A percentile compares a stretch with the other conserved stretches of the same genome.
These are phyloP conservation scores for Lagerstroemia speciosa DNA, from an alignment of 345 rosid genomes.

Conservation along the genomic window DNA sequence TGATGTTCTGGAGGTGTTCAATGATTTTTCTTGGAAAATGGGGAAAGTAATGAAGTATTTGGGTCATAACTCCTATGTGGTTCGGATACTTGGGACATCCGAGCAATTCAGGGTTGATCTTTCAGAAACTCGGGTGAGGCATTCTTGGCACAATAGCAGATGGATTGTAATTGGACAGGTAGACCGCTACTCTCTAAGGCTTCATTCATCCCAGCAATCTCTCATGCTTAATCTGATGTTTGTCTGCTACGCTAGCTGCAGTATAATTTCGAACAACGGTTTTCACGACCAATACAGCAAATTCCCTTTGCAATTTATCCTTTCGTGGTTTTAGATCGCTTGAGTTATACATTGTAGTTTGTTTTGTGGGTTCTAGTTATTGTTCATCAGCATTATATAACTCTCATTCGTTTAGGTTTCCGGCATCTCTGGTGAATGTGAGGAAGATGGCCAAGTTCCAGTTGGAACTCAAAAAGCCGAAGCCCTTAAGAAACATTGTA, in stretches of 20 bases:
- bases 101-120: slow-evolving; percentile 38
- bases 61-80: slow-evolving; percentile 35
- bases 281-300: too few relatives aligned
- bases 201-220: not conserved
- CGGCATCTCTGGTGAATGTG: not conserved
- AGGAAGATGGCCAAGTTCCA: not conserved
- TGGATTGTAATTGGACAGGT: slow-evolving; percentile 67
- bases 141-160: slow-evolving; percentile 55
- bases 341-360: too few relatives aligned
- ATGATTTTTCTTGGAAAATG: slow-evolving; percentile 65
- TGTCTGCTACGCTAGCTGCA: too few relatives aligned
- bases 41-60: slow-evolving; percentile 48
- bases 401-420: not conserved
- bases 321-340: not conserved
- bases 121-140: slow-evolving; percentile 48
- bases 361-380: not conserved
- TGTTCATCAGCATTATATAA: not conserved
- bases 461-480: not conserved
- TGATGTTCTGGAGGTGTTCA: slow-evolving; percentile 66
- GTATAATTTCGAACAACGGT: too few relatives aligned
- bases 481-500: not conserved
- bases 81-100: slow-evolving; percentile 59
- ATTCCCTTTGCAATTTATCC: not conserved
- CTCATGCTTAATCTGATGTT: too few relatives aligned
- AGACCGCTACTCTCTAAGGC: slow-evolving; percentile 6